Percentiles rank a stretch among this genome's conserved stretches.
Evolutionary conservation across 2,329 filamentous ascomycete genomes (phyloP).

Genomic region (Colletotrichum musae): DNA sequence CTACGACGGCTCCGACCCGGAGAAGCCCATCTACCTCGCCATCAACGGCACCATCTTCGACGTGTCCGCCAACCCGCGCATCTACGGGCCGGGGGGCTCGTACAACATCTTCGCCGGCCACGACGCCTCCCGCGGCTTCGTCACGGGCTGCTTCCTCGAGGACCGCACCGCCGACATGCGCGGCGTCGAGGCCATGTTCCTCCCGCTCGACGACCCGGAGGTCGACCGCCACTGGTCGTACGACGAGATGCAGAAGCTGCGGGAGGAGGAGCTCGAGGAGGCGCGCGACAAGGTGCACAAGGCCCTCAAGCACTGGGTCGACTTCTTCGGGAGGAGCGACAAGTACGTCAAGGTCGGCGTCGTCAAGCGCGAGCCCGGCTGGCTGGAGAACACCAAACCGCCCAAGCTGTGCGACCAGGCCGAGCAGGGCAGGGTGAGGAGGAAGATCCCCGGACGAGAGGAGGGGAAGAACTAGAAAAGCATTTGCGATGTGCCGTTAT

Average conservation of each 20-base stretch:
- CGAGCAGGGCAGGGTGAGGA: slow-evolving; percentile 67
- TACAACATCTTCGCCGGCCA: slow-evolving; percentile 90
- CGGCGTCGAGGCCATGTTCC: slow-evolving; percentile 89
- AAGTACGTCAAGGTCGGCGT: slow-evolving; percentile 87
- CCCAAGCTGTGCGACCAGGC: slow-evolving; percentile 80
- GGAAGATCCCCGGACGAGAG: slow-evolving; percentile 70
- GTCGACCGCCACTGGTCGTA: slow-evolving; percentile 73
- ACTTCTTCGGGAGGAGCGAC: slow-evolving; percentile 83
- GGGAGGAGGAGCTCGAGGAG: slow-evolving; percentile 73
- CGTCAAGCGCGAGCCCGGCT: slow-evolving; percentile 73
- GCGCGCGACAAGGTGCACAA: slow-evolving; percentile 77
- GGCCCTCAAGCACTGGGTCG: slow-evolving; percentile 84
- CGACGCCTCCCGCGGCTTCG: slow-evolving; percentile 89
- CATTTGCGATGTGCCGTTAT: background rate
- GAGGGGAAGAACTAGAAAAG: slow-evolving; percentile 48
- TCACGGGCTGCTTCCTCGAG: slow-evolving; percentile 92
- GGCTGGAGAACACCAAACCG: slow-evolving; percentile 73
- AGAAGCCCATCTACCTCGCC: slow-evolving; percentile 88
- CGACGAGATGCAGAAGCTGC: slow-evolving; percentile 66
- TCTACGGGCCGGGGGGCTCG: slow-evolving; percentile 87
- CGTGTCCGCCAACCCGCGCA: slow-evolving; percentile 76
- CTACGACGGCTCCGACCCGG: slow-evolving; percentile 84
- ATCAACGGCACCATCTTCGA: slow-evolving; percentile 92
- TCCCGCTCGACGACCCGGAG: slow-evolving; percentile 74
- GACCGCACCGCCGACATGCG: slow-evolving; percentile 88